A percentile compares a stretch with the other conserved stretches of the same genome.
Conservation (phyloP, 306 rosid genomes). For the Lagenaria siceraria region DNA sequence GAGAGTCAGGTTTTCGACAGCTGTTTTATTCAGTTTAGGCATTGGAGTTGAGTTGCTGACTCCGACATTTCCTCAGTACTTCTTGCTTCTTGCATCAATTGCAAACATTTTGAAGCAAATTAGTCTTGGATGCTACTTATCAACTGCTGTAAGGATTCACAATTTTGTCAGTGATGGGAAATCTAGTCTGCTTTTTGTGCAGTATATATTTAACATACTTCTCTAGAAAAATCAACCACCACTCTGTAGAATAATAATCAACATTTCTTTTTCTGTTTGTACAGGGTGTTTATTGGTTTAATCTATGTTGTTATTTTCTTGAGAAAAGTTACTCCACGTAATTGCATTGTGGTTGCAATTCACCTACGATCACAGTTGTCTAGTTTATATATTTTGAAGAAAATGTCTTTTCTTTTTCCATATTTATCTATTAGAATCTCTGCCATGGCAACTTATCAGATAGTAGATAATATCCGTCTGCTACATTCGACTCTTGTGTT, state of each 20-base stretch:
- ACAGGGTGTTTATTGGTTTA: not conserved
- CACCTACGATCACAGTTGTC: not conserved
- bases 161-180: not conserved
- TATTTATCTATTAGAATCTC: not conserved
- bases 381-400: not conserved
- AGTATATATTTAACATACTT: not conserved
- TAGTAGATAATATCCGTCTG: not conserved
- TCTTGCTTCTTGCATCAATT: conserved; percentile 75
- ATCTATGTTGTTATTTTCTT: not conserved
- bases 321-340: not conserved
- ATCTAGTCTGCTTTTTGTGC: not conserved
- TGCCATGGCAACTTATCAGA: not conserved
- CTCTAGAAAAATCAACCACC: not conserved
- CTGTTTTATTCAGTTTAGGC: conserved; percentile 64
- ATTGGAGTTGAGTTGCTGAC: conserved; percentile 86
- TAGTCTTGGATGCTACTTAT: conserved; percentile 77
- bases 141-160: conserved; percentile 57
- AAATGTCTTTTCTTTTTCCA: not conserved
- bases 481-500: not conserved
- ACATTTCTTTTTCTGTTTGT: not conserved
- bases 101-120: conserved; percentile 91
- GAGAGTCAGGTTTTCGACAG: conserved; percentile 82
- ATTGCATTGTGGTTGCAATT: not conserved
- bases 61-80: conserved; percentile 55
- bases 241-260: not conserved